phyloP scores from a whole-genome alignment of 495 filamentous ascomycete genomes.

The Aspergillus kassunensis region DNA sequence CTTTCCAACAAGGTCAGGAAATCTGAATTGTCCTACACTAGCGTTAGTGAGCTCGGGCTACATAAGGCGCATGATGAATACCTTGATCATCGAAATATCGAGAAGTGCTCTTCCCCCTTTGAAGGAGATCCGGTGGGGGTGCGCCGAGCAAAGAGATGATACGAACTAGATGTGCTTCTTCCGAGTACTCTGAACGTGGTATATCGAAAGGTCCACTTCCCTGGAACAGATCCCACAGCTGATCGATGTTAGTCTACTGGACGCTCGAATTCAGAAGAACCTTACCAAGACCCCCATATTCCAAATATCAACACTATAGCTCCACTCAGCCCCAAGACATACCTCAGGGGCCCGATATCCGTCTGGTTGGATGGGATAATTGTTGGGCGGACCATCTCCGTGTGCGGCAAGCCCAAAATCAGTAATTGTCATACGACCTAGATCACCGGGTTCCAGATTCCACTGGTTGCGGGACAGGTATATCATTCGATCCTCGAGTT shows the following conservation, averaged over 20 bases:
- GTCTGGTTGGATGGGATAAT: slow-evolving; percentile 33
- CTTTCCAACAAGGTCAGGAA: slow-evolving; percentile 15
- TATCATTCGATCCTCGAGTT: slow-evolving; percentile 23
- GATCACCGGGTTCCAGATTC: slow-evolving; percentile 5
- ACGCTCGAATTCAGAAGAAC: slow-evolving; percentile 7
- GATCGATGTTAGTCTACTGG: slow-evolving; percentile 13
- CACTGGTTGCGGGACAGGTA: slow-evolving; percentile 36
- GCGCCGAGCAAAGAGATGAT: slow-evolving; percentile 27
- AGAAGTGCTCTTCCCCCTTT: slow-evolving; percentile 14
- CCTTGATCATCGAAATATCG: slow-evolving; percentile 24
- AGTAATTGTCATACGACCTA: slow-evolving; percentile 26
- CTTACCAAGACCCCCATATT: slow-evolving; percentile 17
- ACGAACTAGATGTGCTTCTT: slow-evolving; percentile 25
- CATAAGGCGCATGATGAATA: slow-evolving; percentile 11
- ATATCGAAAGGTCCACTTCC: slow-evolving; percentile 22
- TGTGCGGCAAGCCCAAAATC: slow-evolving; percentile 38
- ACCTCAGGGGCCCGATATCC: slow-evolving; percentile 37
- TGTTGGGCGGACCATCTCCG: slow-evolving; percentile 20
- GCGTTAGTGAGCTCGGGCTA: slow-evolving; percentile 14
- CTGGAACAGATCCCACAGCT: slow-evolving; percentile 30
- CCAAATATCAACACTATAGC: slow-evolving; percentile 38
- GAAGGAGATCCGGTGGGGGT: slow-evolving; percentile 24
- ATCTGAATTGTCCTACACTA: slow-evolving; percentile 21
- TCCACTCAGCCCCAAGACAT: slow-evolving; percentile 32
- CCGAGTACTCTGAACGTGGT: slow-evolving; percentile 15